Conservation (phyloP, 352 stramenopile genomes). For the Pythium biforme region DNA sequence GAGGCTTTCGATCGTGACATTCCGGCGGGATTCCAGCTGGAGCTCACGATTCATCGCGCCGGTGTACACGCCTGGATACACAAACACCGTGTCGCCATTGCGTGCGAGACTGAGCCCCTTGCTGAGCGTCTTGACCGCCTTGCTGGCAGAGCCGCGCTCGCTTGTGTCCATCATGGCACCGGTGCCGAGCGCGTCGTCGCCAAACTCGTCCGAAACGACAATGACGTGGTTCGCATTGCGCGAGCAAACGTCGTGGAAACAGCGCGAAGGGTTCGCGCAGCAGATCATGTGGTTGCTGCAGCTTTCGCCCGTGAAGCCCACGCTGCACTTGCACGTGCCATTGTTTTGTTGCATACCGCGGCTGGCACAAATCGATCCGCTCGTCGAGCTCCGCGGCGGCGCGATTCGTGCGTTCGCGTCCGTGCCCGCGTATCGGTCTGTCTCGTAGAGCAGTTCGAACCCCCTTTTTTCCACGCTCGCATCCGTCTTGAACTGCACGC, state of each 20-base stretch:
- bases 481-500: slow-evolving; percentile 46
- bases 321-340: slow-evolving; percentile 51
- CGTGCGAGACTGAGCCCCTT: slow-evolving; percentile 39
- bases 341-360: slow-evolving; percentile 34
- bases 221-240: slow-evolving; percentile 38
- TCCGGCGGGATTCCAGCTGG: slow-evolving; percentile 5
- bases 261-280: slow-evolving; percentile 39
- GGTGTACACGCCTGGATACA: slow-evolving; percentile 58
- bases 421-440: slow-evolving; percentile 21
- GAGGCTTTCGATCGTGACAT: slow-evolving; percentile 41
- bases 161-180: slow-evolving; percentile 53
- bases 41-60: slow-evolving; percentile 38
- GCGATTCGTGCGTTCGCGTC: slow-evolving; percentile 30
- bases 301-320: slow-evolving; percentile 68
- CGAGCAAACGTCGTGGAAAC: slow-evolving; percentile 39
- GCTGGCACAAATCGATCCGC: slow-evolving; percentile 31
- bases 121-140: slow-evolving; percentile 46
- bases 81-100: slow-evolving; percentile 38
- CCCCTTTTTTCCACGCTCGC: slow-evolving; percentile 36
- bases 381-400: slow-evolving; percentile 23
- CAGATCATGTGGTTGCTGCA: slow-evolving; percentile 69
- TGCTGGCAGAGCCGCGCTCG: slow-evolving; percentile 48
- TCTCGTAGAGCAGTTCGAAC: slow-evolving; percentile 50
- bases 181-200: slow-evolving; percentile 50
- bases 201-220: slow-evolving; percentile 51